A percentile compares a stretch with the other conserved stretches of the same genome.
phyloP scores from a whole-genome alignment of 257 asterid species.

The Ilex asprella region DNA sequence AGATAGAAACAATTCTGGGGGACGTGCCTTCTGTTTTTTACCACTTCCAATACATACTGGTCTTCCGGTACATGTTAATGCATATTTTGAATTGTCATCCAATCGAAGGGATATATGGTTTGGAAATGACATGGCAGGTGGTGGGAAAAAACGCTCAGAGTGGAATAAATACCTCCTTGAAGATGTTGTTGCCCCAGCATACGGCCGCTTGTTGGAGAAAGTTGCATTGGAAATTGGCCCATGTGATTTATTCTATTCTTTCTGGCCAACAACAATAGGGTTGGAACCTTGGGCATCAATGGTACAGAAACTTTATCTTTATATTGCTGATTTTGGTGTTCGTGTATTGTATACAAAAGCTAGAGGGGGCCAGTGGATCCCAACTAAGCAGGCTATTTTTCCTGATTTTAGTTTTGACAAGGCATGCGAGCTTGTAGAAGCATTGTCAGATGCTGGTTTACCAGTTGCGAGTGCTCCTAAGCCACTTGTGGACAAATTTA shows the following conservation, averaged over 20 bases:
- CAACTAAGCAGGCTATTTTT: slow-evolving; percentile 80
- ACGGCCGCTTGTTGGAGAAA: slow-evolving; percentile 79
- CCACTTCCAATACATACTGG: slow-evolving; percentile 90
- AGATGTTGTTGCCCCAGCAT: slow-evolving; percentile 92
- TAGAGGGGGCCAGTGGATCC: slow-evolving; percentile 93
- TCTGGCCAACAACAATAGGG: slow-evolving; percentile 72
- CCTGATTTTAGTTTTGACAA: slow-evolving; percentile 79
- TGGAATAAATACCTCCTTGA: slow-evolving; percentile 89
- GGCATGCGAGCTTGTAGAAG: slow-evolving; percentile 65
- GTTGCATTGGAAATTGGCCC: slow-evolving; percentile 78
- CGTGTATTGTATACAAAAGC: slow-evolving; percentile 71
- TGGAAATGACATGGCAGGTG: slow-evolving; percentile 98
- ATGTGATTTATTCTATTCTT: slow-evolving; percentile 64
- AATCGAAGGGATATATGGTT: slow-evolving; percentile 97
- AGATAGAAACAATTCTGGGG: slow-evolving; percentile 49
- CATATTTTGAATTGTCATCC: slow-evolving; percentile 93
- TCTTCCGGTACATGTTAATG: slow-evolving; percentile 87
- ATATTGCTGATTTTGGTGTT: slow-evolving; percentile 59
- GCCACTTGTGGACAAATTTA: slow-evolving; percentile 61
- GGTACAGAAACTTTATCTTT: slow-evolving; percentile 66
- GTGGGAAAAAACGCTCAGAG: slow-evolving; percentile 90
- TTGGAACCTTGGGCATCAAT: slow-evolving; percentile 86
- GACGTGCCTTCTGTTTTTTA: slow-evolving; percentile 92
- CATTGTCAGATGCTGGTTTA: slow-evolving; percentile 78
- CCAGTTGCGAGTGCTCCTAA: slow-evolving; percentile 66